A percentile compares a stretch with the other conserved stretches of the same genome.
phyloP scores from a whole-genome alignment of 768 basidiomycete genomes.

The Mycena crocata region DNA sequence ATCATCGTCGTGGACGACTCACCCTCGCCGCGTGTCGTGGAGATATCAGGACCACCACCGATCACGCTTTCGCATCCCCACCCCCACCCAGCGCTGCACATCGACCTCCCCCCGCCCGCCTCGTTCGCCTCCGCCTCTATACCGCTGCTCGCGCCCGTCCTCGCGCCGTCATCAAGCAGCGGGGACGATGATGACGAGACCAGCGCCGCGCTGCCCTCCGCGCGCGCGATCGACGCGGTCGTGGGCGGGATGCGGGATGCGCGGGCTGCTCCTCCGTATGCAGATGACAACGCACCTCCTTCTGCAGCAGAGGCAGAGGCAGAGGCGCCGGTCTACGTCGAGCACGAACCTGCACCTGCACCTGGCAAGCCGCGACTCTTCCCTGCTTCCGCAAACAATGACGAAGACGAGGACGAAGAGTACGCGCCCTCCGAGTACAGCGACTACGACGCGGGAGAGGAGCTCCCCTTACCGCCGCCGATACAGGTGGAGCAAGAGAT shows the following conservation, averaged over 20 bases:
- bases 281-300: not conserved
- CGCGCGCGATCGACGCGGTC: slow-evolving; percentile 12
- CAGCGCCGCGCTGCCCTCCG: not conserved
- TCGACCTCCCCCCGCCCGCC: slow-evolving; percentile 17
- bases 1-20: too few species aligned
- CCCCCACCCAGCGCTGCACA: not conserved
- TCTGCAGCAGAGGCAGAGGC: not conserved
- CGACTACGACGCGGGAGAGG: not conserved
- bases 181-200: not conserved
- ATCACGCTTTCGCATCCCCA: not conserved
- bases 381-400: too few species aligned
- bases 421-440: not conserved
- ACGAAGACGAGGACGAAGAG: too few species aligned
- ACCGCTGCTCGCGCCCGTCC: not conserved
- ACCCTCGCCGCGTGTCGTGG: too few species aligned
- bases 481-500: too few species aligned
- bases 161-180: not conserved
- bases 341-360: too few species aligned
- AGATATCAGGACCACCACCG: not conserved
- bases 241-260: slow-evolving; percentile 7
- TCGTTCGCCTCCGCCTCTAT: slow-evolving; percentile 17
- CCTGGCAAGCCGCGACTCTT: too few species aligned
- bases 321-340: too few species aligned
- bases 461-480: too few species aligned
- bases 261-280: not conserved